A percentile compares a stretch with the other conserved stretches of the same genome.
Conservation (phyloP, 73 alveolate genomes). For the Tetrahymena borealis region DNA sequence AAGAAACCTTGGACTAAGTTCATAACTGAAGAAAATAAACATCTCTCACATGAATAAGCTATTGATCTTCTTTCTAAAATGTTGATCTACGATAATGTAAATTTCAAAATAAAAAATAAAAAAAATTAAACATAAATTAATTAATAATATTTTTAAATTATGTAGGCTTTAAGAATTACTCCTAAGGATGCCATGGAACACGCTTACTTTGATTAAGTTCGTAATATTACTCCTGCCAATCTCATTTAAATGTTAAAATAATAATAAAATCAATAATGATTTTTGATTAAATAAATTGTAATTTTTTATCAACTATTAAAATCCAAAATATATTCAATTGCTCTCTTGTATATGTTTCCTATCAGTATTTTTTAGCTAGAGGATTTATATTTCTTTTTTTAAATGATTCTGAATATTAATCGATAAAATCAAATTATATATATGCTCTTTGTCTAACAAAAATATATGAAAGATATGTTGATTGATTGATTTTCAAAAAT, state of each 20-base stretch:
- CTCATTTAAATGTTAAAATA: neutral
- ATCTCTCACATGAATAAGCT: constrained; percentile 82
- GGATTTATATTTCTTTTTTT: neutral
- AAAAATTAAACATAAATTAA: neutral
- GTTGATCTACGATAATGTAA: constrained; percentile 91
- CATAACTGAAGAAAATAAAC: constrained; percentile 78
- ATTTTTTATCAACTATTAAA: neutral
- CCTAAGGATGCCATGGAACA: constrained; percentile 96
- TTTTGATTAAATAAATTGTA: neutral
- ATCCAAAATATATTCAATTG: neutral
- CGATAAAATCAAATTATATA: no score
- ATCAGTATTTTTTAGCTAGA: neutral
- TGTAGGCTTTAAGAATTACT: constrained; percentile 67
- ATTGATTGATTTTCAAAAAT: no score
- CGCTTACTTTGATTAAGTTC: constrained; percentile 84
- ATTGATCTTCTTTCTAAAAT: constrained; percentile 91
- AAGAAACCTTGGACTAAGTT: constrained; percentile 49
- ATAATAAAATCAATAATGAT: neutral
- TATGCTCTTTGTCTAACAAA: no score
- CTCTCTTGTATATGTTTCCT: neutral
- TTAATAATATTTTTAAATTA: neutral
- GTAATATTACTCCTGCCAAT: neutral
- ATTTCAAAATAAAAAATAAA: neutral
- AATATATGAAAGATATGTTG: no score
- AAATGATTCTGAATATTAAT: no score